phyloP scores from a whole-genome alignment of 495 filamentous ascomycete species.

The Talaromyces adpressus region DNA sequence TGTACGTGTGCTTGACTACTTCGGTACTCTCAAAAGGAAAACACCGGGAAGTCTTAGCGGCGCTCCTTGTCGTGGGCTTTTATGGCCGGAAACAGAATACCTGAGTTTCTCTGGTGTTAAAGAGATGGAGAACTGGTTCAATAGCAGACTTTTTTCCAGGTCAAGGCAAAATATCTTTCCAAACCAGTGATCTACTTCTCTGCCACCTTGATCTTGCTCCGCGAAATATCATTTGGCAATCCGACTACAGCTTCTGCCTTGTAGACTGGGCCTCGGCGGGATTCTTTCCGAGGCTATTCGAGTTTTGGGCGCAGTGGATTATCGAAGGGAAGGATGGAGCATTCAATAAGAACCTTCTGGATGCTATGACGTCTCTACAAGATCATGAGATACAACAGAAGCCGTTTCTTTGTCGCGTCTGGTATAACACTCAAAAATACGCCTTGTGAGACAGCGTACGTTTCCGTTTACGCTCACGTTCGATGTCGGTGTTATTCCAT shows the following conservation, averaged over 20 bases:
- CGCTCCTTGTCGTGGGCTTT: constrained; percentile 15
- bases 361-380: constrained; percentile 12
- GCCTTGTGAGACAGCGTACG: constrained; percentile 16
- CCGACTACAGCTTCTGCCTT: constrained; percentile 18
- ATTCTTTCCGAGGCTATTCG: constrained; percentile 22
- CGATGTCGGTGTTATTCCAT: too few relatives aligned
- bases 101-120: constrained; percentile 13
- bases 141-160: constrained; percentile 15
- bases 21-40: constrained; percentile 12
- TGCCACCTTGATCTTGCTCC: constrained; percentile 22
- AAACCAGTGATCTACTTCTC: constrained; percentile 15
- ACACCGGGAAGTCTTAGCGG: constrained; percentile 17
- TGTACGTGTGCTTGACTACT: constrained; percentile 17
- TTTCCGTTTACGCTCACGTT: too few relatives aligned
- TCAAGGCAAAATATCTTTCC: constrained; percentile 13
- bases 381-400: constrained; percentile 16
- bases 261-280: constrained; percentile 23
- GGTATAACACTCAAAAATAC: constrained; percentile 19
- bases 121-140: constrained; percentile 19
- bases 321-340: constrained; percentile 18
- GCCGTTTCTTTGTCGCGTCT: constrained; percentile 10
- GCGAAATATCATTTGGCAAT: constrained; percentile 19
- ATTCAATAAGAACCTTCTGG: constrained; percentile 19
- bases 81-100: constrained; percentile 15
- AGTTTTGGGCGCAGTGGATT: constrained; percentile 19